Evolutionary conservation across 1,284 basidiomycete genomes (phyloP), one percentile per base, ranked within the genome.

Genomic region (Ceratobasidium sp.): DNA sequence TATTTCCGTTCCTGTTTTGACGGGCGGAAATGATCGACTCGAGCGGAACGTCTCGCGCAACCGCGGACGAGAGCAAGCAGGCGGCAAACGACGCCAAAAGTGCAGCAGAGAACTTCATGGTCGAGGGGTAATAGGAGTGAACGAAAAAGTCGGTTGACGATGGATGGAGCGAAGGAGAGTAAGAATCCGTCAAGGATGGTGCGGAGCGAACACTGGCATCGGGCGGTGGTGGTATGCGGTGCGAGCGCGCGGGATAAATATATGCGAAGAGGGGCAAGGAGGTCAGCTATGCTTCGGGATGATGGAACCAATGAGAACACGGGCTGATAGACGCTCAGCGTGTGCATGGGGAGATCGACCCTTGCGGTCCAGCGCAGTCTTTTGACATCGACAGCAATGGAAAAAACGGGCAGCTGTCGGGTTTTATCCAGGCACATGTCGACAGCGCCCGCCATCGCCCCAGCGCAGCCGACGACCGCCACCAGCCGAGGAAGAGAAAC

Each of bases 101-200:
- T 21, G 65, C 65, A 41, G 52, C 39, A 5, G 65, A 70, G 55
- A 71, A 71, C 57, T 60, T 71, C 67, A 71, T 71, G 18, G 45
- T 71, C 43, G 39, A 60, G 36, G 16, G 36, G n/a, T 59, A 41
- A 58, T 21, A 61, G 39, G 32, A 39, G 45, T 34, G 67, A 60
- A 71, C 57, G 67, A 71, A 71, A 43, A 55, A 21, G 65, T 69
- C 32, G 57, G 28, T 69, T 69, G 65, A 21, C 52, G n/a, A 45
- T 57, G 65, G 39, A 58, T 43, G 65, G 57, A 52, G 57, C 43
- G 23, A 71, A 71, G 23, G 67, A 71, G 55, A 48, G 67, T 58
- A 60, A 71, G 50, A 71, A 71, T 71, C 67, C 67, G 67, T 71
- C 67, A 59, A 71, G 67, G 67, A 71, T 71, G 34, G 57, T 60